Percentiles rank a stretch among this genome's conserved stretches.
phyloP scores from a whole-genome alignment of 495 filamentous ascomycete species.

The Neurospora sp. region DNA sequence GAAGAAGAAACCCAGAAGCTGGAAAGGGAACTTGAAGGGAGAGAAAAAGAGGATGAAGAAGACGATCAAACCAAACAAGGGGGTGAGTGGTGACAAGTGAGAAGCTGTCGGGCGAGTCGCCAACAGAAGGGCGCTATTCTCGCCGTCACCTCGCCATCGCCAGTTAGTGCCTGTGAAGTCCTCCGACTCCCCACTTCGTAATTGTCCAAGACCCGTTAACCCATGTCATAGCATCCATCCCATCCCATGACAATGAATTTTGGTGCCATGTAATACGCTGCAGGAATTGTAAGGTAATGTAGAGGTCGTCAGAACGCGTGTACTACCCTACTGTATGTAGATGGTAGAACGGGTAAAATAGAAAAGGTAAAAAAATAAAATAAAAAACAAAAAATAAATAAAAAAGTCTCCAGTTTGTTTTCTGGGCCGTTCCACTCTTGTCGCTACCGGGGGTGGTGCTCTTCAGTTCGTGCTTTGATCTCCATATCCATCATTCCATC shows the following conservation, averaged over 20 bases:
- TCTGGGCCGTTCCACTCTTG: not conserved
- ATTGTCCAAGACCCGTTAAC: constrained; percentile 18
- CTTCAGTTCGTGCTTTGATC: not conserved
- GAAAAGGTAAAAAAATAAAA: not conserved
- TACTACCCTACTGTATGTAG: not conserved
- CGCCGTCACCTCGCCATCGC: constrained; percentile 11
- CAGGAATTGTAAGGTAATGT: not conserved
- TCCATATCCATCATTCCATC: not conserved
- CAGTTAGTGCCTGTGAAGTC: constrained; percentile 13
- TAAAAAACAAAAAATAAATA: not conserved
- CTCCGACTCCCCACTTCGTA: constrained; percentile 13
- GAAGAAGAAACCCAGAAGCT: not conserved
- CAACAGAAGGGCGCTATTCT: constrained; percentile 12
- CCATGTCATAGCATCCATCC: not conserved
- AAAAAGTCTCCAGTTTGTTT: not conserved
- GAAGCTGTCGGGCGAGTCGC: not conserved
- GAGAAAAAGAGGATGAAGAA: not conserved
- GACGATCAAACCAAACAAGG: not conserved
- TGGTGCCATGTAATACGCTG: not conserved
- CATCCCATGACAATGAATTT: not conserved
- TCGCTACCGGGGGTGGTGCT: not conserved
- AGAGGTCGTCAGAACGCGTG: not conserved
- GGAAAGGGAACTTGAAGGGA: not conserved
- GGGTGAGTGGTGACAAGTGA: not conserved
- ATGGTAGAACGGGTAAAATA: not conserved